A percentile compares a stretch with the other conserved stretches of the same genome.
Conservation (phyloP, 768 basidiomycete genomes). For the Pulveroboletus frians region DNA sequence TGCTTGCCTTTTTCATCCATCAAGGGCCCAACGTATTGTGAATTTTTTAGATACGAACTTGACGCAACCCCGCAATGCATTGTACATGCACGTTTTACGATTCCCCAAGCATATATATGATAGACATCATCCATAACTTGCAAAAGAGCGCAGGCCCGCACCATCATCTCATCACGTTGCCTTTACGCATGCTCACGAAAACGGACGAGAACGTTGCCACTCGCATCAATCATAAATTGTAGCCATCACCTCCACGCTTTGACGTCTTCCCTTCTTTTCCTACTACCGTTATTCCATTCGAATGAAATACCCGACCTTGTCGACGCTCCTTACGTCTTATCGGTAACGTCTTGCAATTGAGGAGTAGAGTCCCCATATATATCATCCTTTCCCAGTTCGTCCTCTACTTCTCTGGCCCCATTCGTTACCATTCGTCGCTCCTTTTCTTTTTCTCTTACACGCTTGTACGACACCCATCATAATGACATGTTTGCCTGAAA, state of each 20-base stretch:
- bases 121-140: slow-evolving; percentile 19
- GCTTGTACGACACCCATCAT: no score
- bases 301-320: slow-evolving; percentile 17
- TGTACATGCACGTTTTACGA: slow-evolving; percentile 24
- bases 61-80: slow-evolving; percentile 26
- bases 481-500: no score
- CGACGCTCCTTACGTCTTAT: slow-evolving; percentile 13
- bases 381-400: no score
- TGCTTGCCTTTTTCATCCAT: slow-evolving; percentile 5
- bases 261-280: neutral
- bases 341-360: neutral
- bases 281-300: neutral
- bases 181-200: slow-evolving; percentile 16
- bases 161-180: slow-evolving; percentile 7
- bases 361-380: no score
- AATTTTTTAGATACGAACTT: slow-evolving; percentile 19
- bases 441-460: no score
- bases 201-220: slow-evolving; percentile 1
- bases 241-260: slow-evolving; percentile 6
- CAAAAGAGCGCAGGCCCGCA: slow-evolving; percentile 9
- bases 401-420: no score
- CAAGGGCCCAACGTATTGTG: neutral
- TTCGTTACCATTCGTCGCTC: no score
- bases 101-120: slow-evolving; percentile 17
- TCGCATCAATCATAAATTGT: slow-evolving; percentile 3